These are phyloP conservation scores for Dillenia suffruticosa DNA, from an alignment of 164 flowering plant genomes.

Conservation along the genomic window DNA sequence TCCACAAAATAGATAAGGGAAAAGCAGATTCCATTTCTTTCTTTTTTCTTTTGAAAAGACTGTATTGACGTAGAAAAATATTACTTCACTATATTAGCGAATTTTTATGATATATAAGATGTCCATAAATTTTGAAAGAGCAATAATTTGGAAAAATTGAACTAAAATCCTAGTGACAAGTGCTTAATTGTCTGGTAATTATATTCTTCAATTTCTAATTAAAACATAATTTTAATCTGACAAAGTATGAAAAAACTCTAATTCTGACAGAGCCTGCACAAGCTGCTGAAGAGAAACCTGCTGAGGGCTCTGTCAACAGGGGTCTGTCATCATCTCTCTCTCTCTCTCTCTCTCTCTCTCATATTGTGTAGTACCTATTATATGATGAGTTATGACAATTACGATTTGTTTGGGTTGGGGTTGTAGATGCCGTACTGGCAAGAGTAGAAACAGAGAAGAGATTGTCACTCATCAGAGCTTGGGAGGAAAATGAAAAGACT, in stretches of 20 bases:
- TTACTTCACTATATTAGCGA: neutral
- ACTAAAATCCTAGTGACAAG: too few relatives aligned
- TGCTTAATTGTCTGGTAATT: too few relatives aligned
- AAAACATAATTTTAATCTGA: neutral
- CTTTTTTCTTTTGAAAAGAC: too few relatives aligned
- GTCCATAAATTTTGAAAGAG: neutral
- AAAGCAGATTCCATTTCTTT: too few relatives aligned
- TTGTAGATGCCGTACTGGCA: constrained; percentile 37
- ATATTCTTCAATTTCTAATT: neutral
- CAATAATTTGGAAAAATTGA: neutral
- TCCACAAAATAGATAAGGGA: too few relatives aligned
- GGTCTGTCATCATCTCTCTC: constrained; percentile 8
- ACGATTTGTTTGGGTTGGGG: neutral
- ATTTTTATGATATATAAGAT: neutral
- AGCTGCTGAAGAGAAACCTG: constrained; percentile 15
- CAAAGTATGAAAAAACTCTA: constrained; percentile 1
- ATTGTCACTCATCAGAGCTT: constrained; percentile 42
- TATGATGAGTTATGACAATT: neutral
- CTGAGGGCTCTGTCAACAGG: constrained; percentile 25
- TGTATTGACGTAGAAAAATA: neutral
- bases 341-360: too few relatives aligned
- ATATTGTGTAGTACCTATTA: neutral
- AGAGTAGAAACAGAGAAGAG: constrained; percentile 41
- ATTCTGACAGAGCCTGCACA: constrained; percentile 13
- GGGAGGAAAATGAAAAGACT: constrained; percentile 61